phyloP scores from a whole-genome alignment of 352 stramenopile species.

The Phytophthora brassicae region DNA sequence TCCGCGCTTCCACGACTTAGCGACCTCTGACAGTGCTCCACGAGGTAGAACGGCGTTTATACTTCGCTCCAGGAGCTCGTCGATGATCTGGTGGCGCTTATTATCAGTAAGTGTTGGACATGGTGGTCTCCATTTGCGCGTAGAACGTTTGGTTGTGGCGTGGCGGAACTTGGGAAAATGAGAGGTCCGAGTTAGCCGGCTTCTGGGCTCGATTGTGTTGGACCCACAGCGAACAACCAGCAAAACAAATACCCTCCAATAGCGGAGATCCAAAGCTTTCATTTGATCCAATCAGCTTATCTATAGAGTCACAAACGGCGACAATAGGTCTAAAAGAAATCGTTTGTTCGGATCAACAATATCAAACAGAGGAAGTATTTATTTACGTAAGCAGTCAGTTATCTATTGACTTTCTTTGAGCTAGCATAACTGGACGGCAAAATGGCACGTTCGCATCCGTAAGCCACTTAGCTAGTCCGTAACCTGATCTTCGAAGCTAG shows the following conservation, averaged over 20 bases:
- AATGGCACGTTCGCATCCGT: too few relatives aligned
- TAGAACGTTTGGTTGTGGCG: not conserved
- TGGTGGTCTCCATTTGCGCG: not conserved
- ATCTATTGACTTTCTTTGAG: too few relatives aligned
- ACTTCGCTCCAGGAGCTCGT: not conserved
- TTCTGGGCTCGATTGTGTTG: too few relatives aligned
- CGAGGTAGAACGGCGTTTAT: too few relatives aligned
- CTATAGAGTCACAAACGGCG: too few relatives aligned
- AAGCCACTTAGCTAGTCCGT: too few relatives aligned
- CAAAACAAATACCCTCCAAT: not conserved
- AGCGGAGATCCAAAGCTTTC: not conserved
- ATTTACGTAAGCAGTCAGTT: too few relatives aligned
- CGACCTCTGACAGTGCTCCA: not conserved
- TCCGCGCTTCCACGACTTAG: not conserved
- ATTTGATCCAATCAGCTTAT: not conserved
- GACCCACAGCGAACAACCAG: not conserved
- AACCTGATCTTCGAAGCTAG: too few relatives aligned
- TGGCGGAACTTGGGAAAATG: not conserved
- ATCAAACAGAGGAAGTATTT: too few relatives aligned
- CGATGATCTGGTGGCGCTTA: not conserved
- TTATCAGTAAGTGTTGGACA: not conserved
- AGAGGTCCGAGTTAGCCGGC: not conserved
- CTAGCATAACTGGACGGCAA: too few relatives aligned
- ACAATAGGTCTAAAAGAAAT: too few relatives aligned
- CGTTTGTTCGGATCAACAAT: too few relatives aligned